phyloP scores from a whole-genome alignment of 495 filamentous ascomycete genomes.

The Podospora australis region DNA sequence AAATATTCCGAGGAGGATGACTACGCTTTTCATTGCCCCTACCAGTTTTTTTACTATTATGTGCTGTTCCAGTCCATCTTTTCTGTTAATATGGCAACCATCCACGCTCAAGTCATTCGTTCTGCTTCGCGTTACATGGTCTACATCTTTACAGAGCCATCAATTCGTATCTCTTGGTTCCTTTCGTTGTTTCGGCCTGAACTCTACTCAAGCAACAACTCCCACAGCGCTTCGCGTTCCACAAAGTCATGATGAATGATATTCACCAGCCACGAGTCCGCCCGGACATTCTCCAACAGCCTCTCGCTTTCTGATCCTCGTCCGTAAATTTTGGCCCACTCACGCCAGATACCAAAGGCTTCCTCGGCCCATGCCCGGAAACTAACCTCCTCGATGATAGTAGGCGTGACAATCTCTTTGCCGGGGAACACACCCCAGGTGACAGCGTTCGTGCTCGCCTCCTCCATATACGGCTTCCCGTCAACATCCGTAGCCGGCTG shows the following conservation, averaged over 20 bases:
- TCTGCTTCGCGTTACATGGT: not conserved
- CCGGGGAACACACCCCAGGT: slow-evolving; percentile 96
- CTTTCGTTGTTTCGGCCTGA: not conserved
- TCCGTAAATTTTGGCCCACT: slow-evolving; percentile 84
- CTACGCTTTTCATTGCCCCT: no score
- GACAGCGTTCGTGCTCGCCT: slow-evolving; percentile 75
- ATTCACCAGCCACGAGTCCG: slow-evolving; percentile 80
- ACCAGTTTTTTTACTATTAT: no score
- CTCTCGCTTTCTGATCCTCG: slow-evolving; percentile 56
- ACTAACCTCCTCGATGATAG: slow-evolving; percentile 93
- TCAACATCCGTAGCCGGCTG: slow-evolving; percentile 11
- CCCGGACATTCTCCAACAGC: slow-evolving; percentile 58
- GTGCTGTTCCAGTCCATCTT: no score
- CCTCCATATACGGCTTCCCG: slow-evolving; percentile 22
- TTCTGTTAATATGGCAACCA: no score
- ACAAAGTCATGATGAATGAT: slow-evolving; percentile 82
- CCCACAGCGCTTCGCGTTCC: slow-evolving; percentile 59
- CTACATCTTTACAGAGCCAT: slow-evolving; percentile 2
- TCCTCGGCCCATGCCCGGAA: slow-evolving; percentile 95
- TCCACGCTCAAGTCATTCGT: no score
- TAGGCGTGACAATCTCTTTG: slow-evolving; percentile 95
- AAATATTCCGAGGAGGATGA: no score
- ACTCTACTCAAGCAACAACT: slow-evolving; percentile 34
- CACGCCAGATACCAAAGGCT: slow-evolving; percentile 89
- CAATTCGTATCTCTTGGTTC: not conserved